These are phyloP conservation scores for Ceratocystis albifundus DNA, from an alignment of 2,329 filamentous ascomycete species.

Conservation along the genomic window DNA sequence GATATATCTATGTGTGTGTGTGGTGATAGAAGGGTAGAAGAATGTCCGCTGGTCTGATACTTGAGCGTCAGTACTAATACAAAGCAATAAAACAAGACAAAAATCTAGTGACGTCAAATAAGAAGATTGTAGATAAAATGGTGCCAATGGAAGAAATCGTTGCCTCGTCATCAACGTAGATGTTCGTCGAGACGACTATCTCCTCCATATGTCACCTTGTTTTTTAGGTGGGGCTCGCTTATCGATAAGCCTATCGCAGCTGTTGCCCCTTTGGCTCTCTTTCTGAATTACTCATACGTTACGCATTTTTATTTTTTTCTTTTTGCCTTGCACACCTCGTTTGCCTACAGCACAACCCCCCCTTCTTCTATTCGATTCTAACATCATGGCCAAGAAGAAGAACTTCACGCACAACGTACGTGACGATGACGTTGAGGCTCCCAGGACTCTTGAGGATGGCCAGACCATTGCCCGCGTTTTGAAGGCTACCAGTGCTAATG, in stretches of 20 bases:
- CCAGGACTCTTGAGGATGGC: slow-evolving; percentile 31
- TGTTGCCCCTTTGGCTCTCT: neutral
- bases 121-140: neutral
- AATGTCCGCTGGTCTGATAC: too few species aligned
- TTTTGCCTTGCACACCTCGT: neutral
- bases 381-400: slow-evolving; percentile 21
- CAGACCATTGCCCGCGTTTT: slow-evolving; percentile 65
- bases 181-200: neutral
- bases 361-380: neutral
- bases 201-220: neutral
- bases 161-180: neutral
- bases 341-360: neutral
- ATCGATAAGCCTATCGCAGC: slow-evolving; percentile 20
- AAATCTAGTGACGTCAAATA: neutral
- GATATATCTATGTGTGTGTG: neutral
- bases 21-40: too few species aligned
- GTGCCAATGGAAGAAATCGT: too few species aligned
- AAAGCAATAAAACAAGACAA: neutral
- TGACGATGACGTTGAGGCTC: slow-evolving; percentile 20
- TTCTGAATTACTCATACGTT: neutral
- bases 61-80: neutral
- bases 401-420: slow-evolving; percentile 22
- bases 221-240: slow-evolving; percentile 18
- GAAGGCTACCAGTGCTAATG: slow-evolving; percentile 76
- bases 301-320: slow-evolving; percentile 1